A percentile compares a stretch with the other conserved stretches of the same genome.
phyloP scores from a whole-genome alignment of 1,284 basidiomycete species.

The Cutaneotrichosporon sp. region DNA sequence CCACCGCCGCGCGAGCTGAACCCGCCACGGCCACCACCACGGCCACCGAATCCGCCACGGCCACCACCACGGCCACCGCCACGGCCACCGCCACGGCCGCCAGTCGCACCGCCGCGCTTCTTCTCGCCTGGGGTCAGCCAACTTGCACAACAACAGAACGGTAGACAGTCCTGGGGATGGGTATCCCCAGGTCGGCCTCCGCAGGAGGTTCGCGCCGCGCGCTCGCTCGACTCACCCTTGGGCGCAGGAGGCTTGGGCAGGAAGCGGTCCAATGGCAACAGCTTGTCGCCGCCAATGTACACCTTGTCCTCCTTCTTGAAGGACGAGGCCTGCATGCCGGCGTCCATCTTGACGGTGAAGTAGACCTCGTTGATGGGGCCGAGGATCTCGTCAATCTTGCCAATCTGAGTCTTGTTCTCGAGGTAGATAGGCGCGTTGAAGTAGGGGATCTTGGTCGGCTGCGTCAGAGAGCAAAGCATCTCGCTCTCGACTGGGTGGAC shows the following conservation, averaged over 20 bases:
- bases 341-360: slow-evolving; percentile 96
- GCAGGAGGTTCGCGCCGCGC: too few relatives aligned
- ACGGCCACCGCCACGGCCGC: slow-evolving; percentile 13
- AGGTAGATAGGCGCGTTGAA: slow-evolving; percentile 99
- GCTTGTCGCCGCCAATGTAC: slow-evolving; percentile 88
- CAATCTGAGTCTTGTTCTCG: slow-evolving; percentile 90
- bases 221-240: slow-evolving; percentile 57
- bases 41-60: slow-evolving; percentile 19
- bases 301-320: slow-evolving; percentile 99
- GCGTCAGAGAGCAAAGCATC: slow-evolving; percentile 88
- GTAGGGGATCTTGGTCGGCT: slow-evolving; percentile 90
- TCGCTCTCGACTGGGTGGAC: slow-evolving; percentile 95
- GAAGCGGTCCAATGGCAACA: slow-evolving; percentile 94
- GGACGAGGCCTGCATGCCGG: slow-evolving; percentile 90
- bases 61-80: slow-evolving; percentile 11
- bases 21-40: slow-evolving; percentile 21
- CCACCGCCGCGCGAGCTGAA: slow-evolving; percentile 19
- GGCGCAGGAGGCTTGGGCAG: slow-evolving; percentile 83
- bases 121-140: slow-evolving; percentile 15
- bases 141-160: not conserved
- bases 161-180: not conserved
- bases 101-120: slow-evolving; percentile 15
- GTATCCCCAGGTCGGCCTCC: too few relatives aligned
- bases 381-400: slow-evolving; percentile 88
- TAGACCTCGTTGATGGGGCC: slow-evolving; percentile 95